These are phyloP conservation scores for Crepidotus variabilis DNA, from an alignment of 768 basidiomycete species.

Conservation along the genomic window DNA sequence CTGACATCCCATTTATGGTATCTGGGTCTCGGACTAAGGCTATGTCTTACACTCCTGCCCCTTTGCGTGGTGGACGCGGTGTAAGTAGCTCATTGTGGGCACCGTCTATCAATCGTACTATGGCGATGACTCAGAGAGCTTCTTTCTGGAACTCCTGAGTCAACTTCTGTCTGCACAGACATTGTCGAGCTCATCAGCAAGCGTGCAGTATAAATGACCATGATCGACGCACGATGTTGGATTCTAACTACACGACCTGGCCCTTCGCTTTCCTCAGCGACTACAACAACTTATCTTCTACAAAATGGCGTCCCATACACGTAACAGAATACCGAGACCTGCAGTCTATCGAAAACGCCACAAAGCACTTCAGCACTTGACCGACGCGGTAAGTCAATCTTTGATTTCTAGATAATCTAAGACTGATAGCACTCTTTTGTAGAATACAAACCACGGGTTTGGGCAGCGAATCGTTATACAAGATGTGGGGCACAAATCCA, in stretches of 20 bases:
- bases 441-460: slow-evolving; percentile 1
- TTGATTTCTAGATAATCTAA: background rate
- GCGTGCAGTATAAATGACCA: background rate
- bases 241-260: background rate
- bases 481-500: background rate
- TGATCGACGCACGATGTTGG: background rate
- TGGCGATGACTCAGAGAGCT: background rate
- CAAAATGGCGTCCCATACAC: background rate
- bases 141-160: background rate
- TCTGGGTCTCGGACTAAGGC: background rate
- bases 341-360: slow-evolving; percentile 6
- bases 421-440: background rate
- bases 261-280: background rate
- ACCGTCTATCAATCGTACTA: background rate
- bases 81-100: background rate
- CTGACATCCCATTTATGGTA: background rate
- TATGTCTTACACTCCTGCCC: background rate
- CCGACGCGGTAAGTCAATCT: background rate
- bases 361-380: slow-evolving; percentile 5
- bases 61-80: background rate
- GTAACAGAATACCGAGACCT: background rate
- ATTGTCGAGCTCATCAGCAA: background rate
- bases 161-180: background rate
- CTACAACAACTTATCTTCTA: background rate
- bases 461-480: background rate